Conservation (phyloP, 108 stramenopile genomes). For the Cyclotella baltica region DNA sequence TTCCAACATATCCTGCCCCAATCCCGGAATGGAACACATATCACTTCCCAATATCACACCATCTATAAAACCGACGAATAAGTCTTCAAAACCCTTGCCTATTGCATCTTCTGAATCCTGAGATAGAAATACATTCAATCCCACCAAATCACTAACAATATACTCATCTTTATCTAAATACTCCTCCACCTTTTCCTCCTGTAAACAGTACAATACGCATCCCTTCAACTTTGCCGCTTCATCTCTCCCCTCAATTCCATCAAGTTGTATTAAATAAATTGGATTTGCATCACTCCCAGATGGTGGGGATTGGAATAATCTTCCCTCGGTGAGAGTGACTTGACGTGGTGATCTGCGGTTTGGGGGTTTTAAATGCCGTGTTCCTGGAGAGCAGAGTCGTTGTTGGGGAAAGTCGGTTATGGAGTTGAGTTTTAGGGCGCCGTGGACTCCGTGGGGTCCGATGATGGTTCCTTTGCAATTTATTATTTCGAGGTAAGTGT, state of each 20-base stretch:
- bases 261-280: constrained; percentile 71
- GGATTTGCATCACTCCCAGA: constrained; percentile 32
- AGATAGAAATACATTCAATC: constrained; percentile 66
- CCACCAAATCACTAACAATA: constrained; percentile 79
- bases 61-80: constrained; percentile 67
- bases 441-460: constrained; percentile 87
- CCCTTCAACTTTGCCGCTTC: constrained; percentile 67
- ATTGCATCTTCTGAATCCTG: constrained; percentile 33
- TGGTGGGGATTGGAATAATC: constrained; percentile 49
- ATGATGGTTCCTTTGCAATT: constrained; percentile 59
- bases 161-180: constrained; percentile 63
- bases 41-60: constrained; percentile 86
- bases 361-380: constrained; percentile 73
- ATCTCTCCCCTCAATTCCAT: constrained; percentile 64
- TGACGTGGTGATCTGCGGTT: constrained; percentile 80
- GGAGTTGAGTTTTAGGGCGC: constrained; percentile 67
- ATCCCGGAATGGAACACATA: constrained; percentile 79
- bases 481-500: background rate
- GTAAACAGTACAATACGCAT: constrained; percentile 65
- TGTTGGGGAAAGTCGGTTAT: constrained; percentile 75
- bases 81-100: constrained; percentile 38
- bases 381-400: constrained; percentile 64
- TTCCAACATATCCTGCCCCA: constrained; percentile 86
- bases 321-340: constrained; percentile 62
- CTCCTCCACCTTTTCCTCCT: constrained; percentile 64